Evolutionary conservation across 352 stramenopile genomes (phyloP).

Genomic region (Phytophthora palmivora): DNA sequence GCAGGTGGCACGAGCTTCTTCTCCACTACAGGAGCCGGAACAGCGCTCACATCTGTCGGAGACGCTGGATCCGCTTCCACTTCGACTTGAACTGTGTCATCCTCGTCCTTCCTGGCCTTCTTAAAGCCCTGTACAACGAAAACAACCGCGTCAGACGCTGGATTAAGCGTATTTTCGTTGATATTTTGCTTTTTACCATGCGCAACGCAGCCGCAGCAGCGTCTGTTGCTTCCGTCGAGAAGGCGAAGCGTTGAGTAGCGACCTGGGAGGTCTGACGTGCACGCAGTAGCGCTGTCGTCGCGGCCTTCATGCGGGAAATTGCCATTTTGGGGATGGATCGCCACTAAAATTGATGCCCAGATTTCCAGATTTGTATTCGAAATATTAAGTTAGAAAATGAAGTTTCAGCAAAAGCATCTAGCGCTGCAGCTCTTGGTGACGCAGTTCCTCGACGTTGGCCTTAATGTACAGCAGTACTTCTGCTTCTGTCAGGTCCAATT

Average conservation of each 20-base stretch:
- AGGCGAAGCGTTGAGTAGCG: conserved; percentile 31
- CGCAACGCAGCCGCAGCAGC: conserved; percentile 72
- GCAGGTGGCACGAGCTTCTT: conserved; percentile 50
- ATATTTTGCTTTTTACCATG: conserved; percentile 47
- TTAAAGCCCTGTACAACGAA: conserved; percentile 51
- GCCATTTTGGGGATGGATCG: conserved; percentile 39
- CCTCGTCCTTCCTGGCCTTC: conserved; percentile 54
- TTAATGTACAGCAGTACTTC: conserved; percentile 75
- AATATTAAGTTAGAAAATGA: too few species aligned
- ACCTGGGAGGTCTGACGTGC: conserved; percentile 15
- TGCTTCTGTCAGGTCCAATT: conserved; percentile 67
- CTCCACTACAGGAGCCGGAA: conserved; percentile 15
- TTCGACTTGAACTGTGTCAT: conserved; percentile 15
- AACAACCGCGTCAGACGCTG: conserved; percentile 26
- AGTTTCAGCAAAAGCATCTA: not conserved
- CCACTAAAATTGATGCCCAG: conserved; percentile 12
- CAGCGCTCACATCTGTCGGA: conserved; percentile 10
- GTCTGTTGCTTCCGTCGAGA: conserved; percentile 77
- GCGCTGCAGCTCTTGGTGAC: conserved; percentile 32
- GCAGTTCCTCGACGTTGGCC: conserved; percentile 73
- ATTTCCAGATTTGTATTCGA: not conserved
- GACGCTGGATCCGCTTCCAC: conserved; percentile 4
- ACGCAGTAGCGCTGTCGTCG: conserved; percentile 44
- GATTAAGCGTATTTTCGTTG: not conserved
- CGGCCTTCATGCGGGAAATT: conserved; percentile 50